Conservation (phyloP, 371 early-diverging fungal species). For the Lichtheimia ornata region DNA sequence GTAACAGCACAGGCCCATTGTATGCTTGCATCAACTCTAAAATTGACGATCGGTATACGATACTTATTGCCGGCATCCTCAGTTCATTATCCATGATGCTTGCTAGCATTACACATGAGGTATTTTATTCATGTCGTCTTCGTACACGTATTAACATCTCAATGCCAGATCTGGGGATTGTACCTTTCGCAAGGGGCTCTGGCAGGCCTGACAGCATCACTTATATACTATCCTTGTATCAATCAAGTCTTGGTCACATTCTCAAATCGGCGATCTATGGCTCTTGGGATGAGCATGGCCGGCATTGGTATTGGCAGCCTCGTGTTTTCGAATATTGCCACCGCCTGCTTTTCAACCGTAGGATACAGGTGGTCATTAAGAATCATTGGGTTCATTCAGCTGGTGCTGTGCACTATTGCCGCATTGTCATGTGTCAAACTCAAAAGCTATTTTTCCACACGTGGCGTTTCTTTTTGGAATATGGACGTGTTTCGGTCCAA, state of each 20-base stretch:
- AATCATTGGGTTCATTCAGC: constrained; percentile 40
- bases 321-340: constrained; percentile 54
- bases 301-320: constrained; percentile 77
- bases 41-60: constrained; percentile 11
- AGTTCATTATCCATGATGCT: constrained; percentile 48
- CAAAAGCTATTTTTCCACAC: constrained; percentile 16
- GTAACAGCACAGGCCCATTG: constrained; percentile 39
- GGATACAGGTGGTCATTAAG: constrained; percentile 69
- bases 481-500: constrained; percentile 24
- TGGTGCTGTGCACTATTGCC: constrained; percentile 26
- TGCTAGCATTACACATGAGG: constrained; percentile 19
- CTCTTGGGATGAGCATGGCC: constrained; percentile 29
- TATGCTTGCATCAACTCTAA: constrained; percentile 46
- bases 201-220: constrained; percentile 15
- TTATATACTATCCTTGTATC: constrained; percentile 17
- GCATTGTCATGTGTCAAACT: constrained; percentile 7
- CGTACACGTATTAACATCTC: too few relatives aligned
- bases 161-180: constrained; percentile 26
- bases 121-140: background rate
- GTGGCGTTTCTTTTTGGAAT: constrained; percentile 35
- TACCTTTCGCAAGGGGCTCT: constrained; percentile 25
- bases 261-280: constrained; percentile 14
- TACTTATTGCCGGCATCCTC: constrained; percentile 30
- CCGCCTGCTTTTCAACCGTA: constrained; percentile 47
- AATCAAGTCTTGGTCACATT: constrained; percentile 62